Percentiles rank a stretch among this genome's conserved stretches.
Evolutionary conservation across 1,284 basidiomycete genomes (phyloP).

Genomic region (Cerioporus squamosus): DNA sequence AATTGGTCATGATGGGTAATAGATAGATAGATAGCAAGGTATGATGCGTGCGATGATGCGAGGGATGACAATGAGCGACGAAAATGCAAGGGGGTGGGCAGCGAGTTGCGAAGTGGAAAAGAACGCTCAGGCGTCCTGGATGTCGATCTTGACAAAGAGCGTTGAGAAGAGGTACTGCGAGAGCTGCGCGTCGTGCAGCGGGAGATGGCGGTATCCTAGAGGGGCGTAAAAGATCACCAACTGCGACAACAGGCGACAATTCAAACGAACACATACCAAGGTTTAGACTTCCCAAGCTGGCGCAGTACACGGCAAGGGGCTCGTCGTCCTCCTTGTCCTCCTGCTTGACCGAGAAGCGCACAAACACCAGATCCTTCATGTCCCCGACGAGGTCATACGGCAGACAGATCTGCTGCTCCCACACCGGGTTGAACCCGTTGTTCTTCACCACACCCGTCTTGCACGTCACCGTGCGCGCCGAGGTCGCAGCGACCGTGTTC

Average conservation of each 20-base stretch:
- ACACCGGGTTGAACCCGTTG: constrained; percentile 90
- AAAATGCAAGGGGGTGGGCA: not conserved
- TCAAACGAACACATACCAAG: constrained; percentile 37
- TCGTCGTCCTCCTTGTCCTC: constrained; percentile 66
- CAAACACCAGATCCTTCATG: constrained; percentile 84
- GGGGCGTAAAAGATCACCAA: constrained; percentile 41
- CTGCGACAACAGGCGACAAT: not conserved
- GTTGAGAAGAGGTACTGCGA: constrained; percentile 90
- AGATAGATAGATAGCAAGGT: not conserved
- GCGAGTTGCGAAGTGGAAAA: too few species aligned
- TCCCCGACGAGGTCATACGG: constrained; percentile 77
- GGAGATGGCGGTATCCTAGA: constrained; percentile 78
- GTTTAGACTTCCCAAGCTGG: constrained; percentile 67
- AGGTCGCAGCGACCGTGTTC: constrained; percentile 39
- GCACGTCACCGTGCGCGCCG: constrained; percentile 52
- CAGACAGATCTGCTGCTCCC: constrained; percentile 76
- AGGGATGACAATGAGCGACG: not conserved
- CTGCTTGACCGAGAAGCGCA: constrained; percentile 77
- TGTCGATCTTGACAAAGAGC: constrained; percentile 71
- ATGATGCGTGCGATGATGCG: not conserved
- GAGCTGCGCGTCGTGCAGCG: constrained; percentile 81
- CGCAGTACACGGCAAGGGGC: constrained; percentile 74
- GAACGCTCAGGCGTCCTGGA: constrained; percentile 42
- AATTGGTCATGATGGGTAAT: not conserved
- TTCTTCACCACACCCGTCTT: constrained; percentile 73